Evolutionary conservation across 352 stramenopile species (phyloP).

Genomic region (Phytopythium litorale): DNA sequence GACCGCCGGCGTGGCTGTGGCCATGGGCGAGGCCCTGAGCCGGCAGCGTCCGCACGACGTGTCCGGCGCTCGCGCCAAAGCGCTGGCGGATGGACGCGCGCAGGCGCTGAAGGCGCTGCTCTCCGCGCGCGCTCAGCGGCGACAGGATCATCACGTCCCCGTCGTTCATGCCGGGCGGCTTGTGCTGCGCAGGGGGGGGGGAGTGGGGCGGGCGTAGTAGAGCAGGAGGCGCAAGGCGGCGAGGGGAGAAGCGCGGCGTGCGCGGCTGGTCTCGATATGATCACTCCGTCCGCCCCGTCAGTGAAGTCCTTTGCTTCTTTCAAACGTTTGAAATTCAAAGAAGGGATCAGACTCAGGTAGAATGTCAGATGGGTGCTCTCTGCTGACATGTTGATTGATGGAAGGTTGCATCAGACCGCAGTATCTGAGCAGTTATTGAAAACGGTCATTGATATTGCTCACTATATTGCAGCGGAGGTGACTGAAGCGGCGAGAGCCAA

Average conservation of each 20-base stretch:
- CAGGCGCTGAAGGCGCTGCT: conserved; percentile 29
- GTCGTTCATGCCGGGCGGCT: conserved; percentile 9
- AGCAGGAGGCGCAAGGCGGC: background rate
- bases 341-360: background rate
- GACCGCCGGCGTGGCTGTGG: conserved; percentile 2
- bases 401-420: background rate
- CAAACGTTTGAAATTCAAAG: conserved; percentile 3
- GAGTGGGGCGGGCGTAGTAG: background rate
- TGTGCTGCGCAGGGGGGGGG: background rate
- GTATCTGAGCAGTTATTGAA: background rate
- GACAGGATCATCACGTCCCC: conserved; percentile 34
- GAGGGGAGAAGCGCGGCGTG: background rate
- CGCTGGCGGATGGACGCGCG: conserved; percentile 42
- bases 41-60: conserved; percentile 14
- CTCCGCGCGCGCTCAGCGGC: conserved; percentile 37
- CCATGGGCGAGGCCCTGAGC: conserved; percentile 12
- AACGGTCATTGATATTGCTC: background rate
- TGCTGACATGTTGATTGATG: background rate
- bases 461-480: background rate
- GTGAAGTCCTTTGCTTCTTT: background rate
- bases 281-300: background rate
- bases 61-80: conserved; percentile 19
- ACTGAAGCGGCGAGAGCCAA: background rate
- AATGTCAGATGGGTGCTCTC: background rate
- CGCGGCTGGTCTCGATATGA: background rate